Evolutionary conservation across 108 stramenopile genomes (phyloP).

Genomic region (Cyclotella distinguenda): DNA sequence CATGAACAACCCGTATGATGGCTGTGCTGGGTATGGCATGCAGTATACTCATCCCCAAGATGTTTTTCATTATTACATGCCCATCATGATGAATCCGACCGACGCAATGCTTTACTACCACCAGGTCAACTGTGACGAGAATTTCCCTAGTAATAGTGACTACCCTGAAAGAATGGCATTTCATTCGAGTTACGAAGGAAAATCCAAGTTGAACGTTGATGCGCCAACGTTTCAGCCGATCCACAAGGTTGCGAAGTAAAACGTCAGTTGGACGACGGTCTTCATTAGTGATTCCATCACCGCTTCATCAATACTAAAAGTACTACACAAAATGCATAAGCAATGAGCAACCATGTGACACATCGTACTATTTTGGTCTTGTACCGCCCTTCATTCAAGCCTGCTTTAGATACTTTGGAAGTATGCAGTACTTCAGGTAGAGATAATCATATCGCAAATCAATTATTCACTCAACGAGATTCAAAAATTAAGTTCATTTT

Average conservation of each 20-base stretch:
- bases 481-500: too few species aligned
- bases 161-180: background rate
- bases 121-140: background rate
- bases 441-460: too few species aligned
- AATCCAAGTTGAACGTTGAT: conserved; percentile 21
- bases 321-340: too few species aligned
- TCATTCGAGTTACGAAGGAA: background rate
- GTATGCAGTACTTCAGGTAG: too few species aligned
- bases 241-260: conserved; percentile 1
- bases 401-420: too few species aligned
- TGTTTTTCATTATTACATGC: background rate
- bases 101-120: conserved; percentile 2
- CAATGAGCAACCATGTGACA: too few species aligned
- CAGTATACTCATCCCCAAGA: background rate
- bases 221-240: conserved; percentile 28
- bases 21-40: background rate
- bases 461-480: too few species aligned
- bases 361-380: too few species aligned
- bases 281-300: too few species aligned
- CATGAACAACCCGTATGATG: background rate
- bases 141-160: background rate
- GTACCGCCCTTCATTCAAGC: too few species aligned
- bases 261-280: too few species aligned
- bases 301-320: too few species aligned
- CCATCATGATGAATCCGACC: background rate